These are phyloP conservation scores for Aspergillus taichungensis DNA, from an alignment of 495 filamentous ascomycete species.

Conservation along the genomic window DNA sequence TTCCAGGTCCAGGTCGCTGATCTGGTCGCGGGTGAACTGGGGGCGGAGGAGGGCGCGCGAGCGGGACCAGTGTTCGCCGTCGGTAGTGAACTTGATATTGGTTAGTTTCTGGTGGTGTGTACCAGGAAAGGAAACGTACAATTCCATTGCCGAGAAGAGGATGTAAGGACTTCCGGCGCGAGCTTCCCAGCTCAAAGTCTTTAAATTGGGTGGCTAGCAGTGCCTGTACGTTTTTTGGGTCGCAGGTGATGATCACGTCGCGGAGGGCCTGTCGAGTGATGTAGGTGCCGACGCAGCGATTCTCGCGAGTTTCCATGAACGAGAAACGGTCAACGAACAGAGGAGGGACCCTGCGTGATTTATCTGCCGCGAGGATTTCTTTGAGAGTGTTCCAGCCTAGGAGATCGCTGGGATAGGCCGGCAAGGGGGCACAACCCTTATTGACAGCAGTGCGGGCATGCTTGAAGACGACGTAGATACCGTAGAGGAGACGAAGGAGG, in stretches of 20 bases:
- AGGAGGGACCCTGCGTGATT: slow-evolving; percentile 17
- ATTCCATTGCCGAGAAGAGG: slow-evolving; percentile 40
- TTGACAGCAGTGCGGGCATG: slow-evolving; percentile 21
- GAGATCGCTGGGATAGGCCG: slow-evolving; percentile 25
- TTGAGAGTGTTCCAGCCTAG: slow-evolving; percentile 22
- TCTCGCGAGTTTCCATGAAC: slow-evolving; percentile 16
- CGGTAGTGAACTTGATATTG: slow-evolving; percentile 27
- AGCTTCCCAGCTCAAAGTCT: slow-evolving; percentile 37
- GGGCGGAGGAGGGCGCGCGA: slow-evolving; percentile 48
- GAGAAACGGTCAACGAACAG: slow-evolving; percentile 15
- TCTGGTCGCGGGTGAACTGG: slow-evolving; percentile 44
- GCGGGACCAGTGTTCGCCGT: slow-evolving; percentile 42
- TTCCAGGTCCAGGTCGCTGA: slow-evolving; percentile 44
- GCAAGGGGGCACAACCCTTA: slow-evolving; percentile 21
- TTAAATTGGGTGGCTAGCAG: slow-evolving; percentile 47
- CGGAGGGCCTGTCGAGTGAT: slow-evolving; percentile 19
- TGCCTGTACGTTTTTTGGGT: slow-evolving; percentile 49
- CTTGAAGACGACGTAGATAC: slow-evolving; percentile 15
- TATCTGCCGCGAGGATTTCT: slow-evolving; percentile 21
- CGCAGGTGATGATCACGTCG: slow-evolving; percentile 33
- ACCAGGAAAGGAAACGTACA: background rate
- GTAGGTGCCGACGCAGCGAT: slow-evolving; percentile 23
- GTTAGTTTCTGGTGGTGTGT: no score
- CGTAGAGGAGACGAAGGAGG: slow-evolving; percentile 18
- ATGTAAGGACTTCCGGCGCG: slow-evolving; percentile 24